Conservation (phyloP, 805 yeast genomes). For the Metschnikowia kofuensis region DNA sequence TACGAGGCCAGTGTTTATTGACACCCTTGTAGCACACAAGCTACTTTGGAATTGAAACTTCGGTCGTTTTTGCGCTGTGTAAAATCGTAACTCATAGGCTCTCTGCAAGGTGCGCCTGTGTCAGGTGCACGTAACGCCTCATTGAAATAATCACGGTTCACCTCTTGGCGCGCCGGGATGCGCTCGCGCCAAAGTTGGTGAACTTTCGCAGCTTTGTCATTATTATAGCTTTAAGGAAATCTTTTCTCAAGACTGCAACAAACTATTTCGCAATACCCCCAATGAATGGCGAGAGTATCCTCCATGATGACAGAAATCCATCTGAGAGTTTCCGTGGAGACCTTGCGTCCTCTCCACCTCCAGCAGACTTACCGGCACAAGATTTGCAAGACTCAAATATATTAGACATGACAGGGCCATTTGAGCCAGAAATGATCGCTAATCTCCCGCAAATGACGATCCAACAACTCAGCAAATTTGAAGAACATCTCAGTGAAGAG, state of each 20-base stretch:
- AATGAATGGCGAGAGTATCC: conserved; percentile 3
- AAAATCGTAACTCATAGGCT: no score
- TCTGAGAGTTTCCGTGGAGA: neutral
- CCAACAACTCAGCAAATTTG: conserved; percentile 26
- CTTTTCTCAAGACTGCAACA: conserved; percentile 1
- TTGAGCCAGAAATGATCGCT: conserved; percentile 14
- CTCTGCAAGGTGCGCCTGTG: no score
- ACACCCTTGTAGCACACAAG: no score
- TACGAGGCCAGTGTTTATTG: no score
- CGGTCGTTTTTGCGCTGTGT: no score
- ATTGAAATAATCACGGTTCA: no score
- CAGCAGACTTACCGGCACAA: conserved; percentile 7
- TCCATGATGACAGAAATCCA: neutral
- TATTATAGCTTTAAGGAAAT: neutral
- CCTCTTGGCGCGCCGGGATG: no score
- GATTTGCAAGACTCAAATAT: neutral
- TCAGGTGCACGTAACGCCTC: no score
- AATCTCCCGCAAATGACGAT: conserved; percentile 20
- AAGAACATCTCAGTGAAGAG: conserved; percentile 20
- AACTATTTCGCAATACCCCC: conserved; percentile 5
- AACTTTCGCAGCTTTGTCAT: conserved; percentile 6
- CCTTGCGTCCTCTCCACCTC: conserved; percentile 7
- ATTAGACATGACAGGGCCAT: conserved; percentile 7
- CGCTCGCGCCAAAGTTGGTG: no score
- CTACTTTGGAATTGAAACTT: no score